Conservation (phyloP, 768 basidiomycete genomes). For the Hemileccinum impolitum region DNA sequence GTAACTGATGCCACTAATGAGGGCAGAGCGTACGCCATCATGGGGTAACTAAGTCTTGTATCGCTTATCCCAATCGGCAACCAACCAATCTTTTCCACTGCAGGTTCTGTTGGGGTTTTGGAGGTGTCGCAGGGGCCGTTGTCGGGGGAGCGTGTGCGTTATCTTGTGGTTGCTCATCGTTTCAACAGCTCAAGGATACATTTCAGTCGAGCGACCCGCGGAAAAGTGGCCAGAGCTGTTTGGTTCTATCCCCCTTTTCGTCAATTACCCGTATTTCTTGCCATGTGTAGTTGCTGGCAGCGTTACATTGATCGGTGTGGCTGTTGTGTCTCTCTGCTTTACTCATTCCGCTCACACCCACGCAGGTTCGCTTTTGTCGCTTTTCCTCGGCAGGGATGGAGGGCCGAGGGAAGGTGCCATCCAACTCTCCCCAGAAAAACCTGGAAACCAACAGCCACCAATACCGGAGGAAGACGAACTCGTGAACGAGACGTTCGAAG, state of each 20-base stretch:
- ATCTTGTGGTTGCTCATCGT: not conserved
- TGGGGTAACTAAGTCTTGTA: constrained; percentile 51
- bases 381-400: constrained; percentile 89
- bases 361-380: constrained; percentile 78
- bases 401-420: constrained; percentile 87
- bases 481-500: constrained; percentile 44
- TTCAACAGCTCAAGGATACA: constrained; percentile 5
- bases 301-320: constrained; percentile 68
- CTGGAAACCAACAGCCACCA: constrained; percentile 37
- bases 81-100: constrained; percentile 2
- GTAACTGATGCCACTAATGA: constrained; percentile 93
- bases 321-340: not conserved
- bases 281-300: constrained; percentile 77
- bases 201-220: constrained; percentile 75
- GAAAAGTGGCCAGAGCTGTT: constrained; percentile 84
- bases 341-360: not conserved
- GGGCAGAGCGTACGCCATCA: constrained; percentile 88
- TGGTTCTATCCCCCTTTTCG: constrained; percentile 61
- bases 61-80: not conserved
- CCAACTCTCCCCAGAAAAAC: constrained; percentile 77
- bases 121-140: constrained; percentile 88
- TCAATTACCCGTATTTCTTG: constrained; percentile 84
- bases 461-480: constrained; percentile 68
- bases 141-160: constrained; percentile 78
- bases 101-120: constrained; percentile 95